phyloP scores from a whole-genome alignment of 768 basidiomycete genomes.

The Pulveroboletus sp. region DNA sequence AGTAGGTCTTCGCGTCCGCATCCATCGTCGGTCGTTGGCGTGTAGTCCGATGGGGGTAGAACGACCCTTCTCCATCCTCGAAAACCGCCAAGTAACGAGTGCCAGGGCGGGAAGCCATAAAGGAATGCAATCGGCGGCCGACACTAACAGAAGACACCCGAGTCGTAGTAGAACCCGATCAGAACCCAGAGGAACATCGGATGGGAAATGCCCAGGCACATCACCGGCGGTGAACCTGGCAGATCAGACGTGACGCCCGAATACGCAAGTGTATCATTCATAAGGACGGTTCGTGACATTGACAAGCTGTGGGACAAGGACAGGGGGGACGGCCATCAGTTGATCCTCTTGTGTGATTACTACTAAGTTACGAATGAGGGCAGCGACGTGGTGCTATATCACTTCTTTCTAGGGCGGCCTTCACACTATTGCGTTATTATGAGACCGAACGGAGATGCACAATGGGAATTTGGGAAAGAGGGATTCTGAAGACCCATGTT shows the following conservation, averaged over 20 bases:
- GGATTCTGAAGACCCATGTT: background rate
- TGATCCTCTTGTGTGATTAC: background rate
- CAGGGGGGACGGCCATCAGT: background rate
- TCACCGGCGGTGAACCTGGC: background rate
- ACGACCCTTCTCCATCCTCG: background rate
- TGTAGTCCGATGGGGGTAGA: background rate
- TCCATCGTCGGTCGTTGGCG: background rate
- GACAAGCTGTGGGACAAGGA: background rate
- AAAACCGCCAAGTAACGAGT: background rate
- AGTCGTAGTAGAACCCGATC: background rate
- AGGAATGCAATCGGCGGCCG: background rate
- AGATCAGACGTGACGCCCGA: background rate
- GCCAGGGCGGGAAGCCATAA: constrained; percentile 5
- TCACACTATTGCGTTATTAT: background rate
- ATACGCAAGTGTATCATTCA: background rate
- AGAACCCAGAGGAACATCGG: background rate
- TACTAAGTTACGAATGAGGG: background rate
- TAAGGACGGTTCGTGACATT: constrained; percentile 1
- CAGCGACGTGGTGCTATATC: background rate
- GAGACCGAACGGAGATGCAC: background rate
- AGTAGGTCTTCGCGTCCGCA: background rate
- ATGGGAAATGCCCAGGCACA: background rate
- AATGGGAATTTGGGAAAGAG: background rate
- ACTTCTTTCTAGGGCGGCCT: constrained; percentile 17
- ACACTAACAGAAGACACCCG: background rate